These are phyloP conservation scores for Neurospora terricola DNA, from an alignment of 495 filamentous ascomycete genomes.

Conservation along the genomic window DNA sequence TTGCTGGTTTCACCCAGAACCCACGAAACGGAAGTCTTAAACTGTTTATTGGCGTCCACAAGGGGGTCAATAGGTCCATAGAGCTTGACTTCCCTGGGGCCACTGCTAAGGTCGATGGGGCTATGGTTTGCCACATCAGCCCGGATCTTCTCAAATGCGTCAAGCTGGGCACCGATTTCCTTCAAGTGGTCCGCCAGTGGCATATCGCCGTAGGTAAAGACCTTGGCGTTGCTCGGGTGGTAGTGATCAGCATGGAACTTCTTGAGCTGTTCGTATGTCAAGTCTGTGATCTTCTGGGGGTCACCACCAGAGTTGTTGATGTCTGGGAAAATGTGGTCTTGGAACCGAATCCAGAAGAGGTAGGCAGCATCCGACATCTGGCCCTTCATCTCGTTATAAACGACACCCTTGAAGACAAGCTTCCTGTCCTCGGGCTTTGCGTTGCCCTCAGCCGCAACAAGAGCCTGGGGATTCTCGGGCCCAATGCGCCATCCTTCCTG, in stretches of 20 bases:
- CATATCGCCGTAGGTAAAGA: slow-evolving; percentile 94
- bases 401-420: slow-evolving; percentile 94
- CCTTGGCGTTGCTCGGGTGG: slow-evolving; percentile 90
- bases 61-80: slow-evolving; percentile 83
- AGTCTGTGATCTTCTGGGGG: slow-evolving; percentile 87
- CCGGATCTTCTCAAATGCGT: slow-evolving; percentile 55
- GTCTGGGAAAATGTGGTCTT: slow-evolving; percentile 85
- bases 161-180: slow-evolving; percentile 63
- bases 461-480: slow-evolving; percentile 68
- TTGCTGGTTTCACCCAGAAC: slow-evolving; percentile 73
- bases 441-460: slow-evolving; percentile 32
- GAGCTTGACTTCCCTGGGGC: slow-evolving; percentile 58
- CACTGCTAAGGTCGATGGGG: slow-evolving; percentile 61
- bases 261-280: slow-evolving; percentile 78
- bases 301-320: slow-evolving; percentile 96
- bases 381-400: slow-evolving; percentile 99
- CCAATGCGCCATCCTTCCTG: slow-evolving; percentile 97
- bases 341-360: slow-evolving; percentile 86
- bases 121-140: slow-evolving; percentile 62
- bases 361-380: slow-evolving; percentile 97
- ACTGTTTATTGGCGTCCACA: slow-evolving; percentile 73
- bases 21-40: slow-evolving; percentile 91
- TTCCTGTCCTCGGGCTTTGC: slow-evolving; percentile 36
- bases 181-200: slow-evolving; percentile 67
- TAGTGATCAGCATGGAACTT: slow-evolving; percentile 86